phyloP scores from a whole-genome alignment of 805 yeast genomes.

The Starmerella davenportii region DNA sequence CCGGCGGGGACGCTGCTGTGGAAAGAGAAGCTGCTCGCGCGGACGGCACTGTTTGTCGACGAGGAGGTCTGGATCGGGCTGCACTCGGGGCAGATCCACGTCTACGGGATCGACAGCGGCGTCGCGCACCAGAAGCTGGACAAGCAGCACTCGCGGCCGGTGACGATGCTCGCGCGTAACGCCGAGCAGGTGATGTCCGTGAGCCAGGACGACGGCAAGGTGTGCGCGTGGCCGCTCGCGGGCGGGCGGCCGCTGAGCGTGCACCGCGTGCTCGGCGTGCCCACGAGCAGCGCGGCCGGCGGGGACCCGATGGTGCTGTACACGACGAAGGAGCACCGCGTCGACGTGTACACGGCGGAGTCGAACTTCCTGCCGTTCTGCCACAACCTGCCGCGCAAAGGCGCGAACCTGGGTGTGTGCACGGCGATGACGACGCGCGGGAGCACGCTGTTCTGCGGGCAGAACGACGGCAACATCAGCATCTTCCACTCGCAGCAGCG shows the following conservation, averaged over 20 bases:
- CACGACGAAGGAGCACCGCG: conserved; percentile 22
- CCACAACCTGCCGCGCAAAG: conserved; percentile 10
- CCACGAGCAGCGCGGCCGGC: not conserved
- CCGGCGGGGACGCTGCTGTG: conserved; percentile 8
- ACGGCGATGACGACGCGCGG: conserved; percentile 14
- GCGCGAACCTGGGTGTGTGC: conserved; percentile 9
- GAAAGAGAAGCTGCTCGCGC: conserved; percentile 4
- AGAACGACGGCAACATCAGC: conserved; percentile 25
- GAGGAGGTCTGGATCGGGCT: conserved; percentile 10
- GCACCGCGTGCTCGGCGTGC: not conserved
- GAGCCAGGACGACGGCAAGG: conserved; percentile 24
- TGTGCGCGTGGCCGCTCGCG: conserved; percentile 21
- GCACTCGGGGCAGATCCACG: conserved; percentile 1
- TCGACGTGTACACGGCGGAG: conserved; percentile 21
- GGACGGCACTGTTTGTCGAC: conserved; percentile 5
- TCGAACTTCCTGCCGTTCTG: conserved; percentile 5
- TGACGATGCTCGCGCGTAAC: conserved; percentile 4
- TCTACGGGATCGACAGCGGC: conserved; percentile 1
- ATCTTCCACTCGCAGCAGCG: conserved; percentile 17
- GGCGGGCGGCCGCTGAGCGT: not conserved
- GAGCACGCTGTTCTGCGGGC: conserved; percentile 25
- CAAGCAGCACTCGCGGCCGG: conserved; percentile 7
- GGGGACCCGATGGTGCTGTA: conserved; percentile 15
- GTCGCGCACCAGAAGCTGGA: conserved; percentile 1
- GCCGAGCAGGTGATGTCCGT: conserved; percentile 13